These are phyloP conservation scores for Cenchrus purpureus DNA, from an alignment of 176 grass and related monocot genomes.

Conservation along the genomic window DNA sequence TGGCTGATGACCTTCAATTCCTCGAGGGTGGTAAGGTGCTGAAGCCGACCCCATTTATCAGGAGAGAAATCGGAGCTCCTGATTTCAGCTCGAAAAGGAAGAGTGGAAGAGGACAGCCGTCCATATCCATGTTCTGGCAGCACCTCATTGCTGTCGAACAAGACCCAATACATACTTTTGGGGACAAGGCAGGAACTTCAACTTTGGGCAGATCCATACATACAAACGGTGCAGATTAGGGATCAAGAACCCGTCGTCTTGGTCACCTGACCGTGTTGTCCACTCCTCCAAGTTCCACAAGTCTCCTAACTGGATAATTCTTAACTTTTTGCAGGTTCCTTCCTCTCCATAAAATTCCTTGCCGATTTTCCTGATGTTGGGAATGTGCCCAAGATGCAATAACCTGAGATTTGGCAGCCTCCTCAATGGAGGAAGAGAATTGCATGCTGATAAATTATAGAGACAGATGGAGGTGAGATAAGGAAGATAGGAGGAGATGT, in stretches of 20 bases:
- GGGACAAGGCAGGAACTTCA: slow-evolving; percentile 25
- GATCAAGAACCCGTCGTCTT: not conserved
- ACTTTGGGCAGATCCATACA: not conserved
- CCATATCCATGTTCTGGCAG: no score
- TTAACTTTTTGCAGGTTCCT: not conserved
- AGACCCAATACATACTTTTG: not conserved
- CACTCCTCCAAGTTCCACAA: slow-evolving; percentile 4
- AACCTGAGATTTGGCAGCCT: not conserved
- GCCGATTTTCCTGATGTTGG: not conserved
- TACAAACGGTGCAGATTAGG: not conserved
- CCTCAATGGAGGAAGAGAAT: not conserved
- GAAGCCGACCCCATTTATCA: no score
- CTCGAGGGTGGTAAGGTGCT: no score
- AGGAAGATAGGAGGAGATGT: not conserved
- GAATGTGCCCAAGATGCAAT: rapidly evolving
- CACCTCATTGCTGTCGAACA: no score
- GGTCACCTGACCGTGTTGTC: not conserved
- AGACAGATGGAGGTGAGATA: not conserved
- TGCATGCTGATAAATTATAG: not conserved
- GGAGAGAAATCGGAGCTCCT: no score
- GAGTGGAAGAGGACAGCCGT: no score
- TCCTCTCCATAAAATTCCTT: not conserved
- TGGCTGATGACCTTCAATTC: no score
- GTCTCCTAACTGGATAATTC: rapidly evolving
- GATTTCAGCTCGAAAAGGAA: no score